Evolutionary conservation across 345 rosid genomes (phyloP).

Genomic region (Populus davidiana): DNA sequence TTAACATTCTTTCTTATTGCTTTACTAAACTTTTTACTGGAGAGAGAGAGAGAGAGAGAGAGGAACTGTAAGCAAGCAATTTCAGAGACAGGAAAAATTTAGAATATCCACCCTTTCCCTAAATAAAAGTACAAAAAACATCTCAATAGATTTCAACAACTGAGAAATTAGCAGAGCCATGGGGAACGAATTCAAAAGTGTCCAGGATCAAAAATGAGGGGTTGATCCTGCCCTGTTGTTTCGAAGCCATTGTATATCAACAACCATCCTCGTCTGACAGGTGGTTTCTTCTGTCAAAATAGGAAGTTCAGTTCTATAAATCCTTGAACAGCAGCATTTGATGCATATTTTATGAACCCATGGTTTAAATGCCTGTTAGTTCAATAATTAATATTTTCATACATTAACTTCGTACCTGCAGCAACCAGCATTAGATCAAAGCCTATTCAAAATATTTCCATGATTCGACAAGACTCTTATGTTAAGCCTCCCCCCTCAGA

Average conservation of each 20-base stretch:
- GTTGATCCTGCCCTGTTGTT: background rate
- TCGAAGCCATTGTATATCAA: background rate
- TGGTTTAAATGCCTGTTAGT: background rate
- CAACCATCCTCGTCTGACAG: background rate
- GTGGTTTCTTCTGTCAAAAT: background rate
- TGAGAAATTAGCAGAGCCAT: background rate
- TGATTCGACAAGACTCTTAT: background rate
- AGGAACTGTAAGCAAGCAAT: background rate
- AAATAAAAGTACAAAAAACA: background rate
- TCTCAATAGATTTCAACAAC: background rate
- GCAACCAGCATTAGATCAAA: background rate
- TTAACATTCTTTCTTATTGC: background rate
- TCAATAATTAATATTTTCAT: background rate
- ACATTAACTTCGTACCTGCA: background rate
- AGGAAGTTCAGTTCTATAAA: background rate
- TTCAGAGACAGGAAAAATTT: background rate
- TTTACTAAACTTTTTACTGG: too few relatives aligned
- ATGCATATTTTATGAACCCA: background rate
- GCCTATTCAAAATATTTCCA: background rate
- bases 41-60: background rate
- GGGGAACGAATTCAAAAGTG: background rate
- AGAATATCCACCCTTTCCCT: background rate
- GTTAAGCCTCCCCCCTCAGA: background rate
- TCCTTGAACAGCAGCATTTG: background rate
- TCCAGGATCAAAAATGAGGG: background rate